These are phyloP conservation scores for Porcisia deanei DNA, from an alignment of 208 protist species.

Conservation along the genomic window DNA sequence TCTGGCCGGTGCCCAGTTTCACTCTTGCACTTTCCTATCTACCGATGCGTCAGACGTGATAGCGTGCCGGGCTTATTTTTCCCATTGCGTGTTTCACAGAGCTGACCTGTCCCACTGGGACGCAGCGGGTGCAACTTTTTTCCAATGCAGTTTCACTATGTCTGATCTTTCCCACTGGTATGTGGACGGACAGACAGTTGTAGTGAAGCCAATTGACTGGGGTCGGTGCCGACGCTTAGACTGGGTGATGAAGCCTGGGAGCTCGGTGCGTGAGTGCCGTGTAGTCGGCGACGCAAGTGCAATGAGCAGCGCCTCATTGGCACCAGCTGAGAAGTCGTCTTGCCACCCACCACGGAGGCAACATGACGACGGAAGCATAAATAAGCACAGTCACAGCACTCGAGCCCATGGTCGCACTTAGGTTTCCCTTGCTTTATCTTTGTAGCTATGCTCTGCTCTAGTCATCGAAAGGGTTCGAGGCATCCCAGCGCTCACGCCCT, in stretches of 20 bases:
- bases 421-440: not conserved
- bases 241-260: conserved; percentile 40
- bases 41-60: conserved; percentile 34
- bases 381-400: not conserved
- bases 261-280: conserved; percentile 37
- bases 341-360: conserved; percentile 8
- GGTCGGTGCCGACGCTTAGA: conserved; percentile 52
- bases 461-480: not conserved
- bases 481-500: not conserved
- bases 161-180: conserved; percentile 69
- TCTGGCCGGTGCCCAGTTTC: conserved; percentile 60
- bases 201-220: conserved; percentile 72
- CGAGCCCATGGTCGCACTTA: not conserved
- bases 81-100: conserved; percentile 71
- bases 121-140: conserved; percentile 74
- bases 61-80: conserved; percentile 56
- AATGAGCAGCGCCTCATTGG: conserved; percentile 14
- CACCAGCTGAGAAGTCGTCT: conserved; percentile 17
- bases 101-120: conserved; percentile 67
- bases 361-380: not conserved
- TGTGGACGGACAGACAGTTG: conserved; percentile 66
- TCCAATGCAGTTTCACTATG: conserved; percentile 70
- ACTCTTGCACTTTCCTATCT: conserved; percentile 76
- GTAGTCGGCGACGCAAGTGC: conserved; percentile 28
- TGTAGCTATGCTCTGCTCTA: not conserved